Conservation (phyloP, 1,139 yeast genomes). For the Scheffersomyces cryptocercus region DNA sequence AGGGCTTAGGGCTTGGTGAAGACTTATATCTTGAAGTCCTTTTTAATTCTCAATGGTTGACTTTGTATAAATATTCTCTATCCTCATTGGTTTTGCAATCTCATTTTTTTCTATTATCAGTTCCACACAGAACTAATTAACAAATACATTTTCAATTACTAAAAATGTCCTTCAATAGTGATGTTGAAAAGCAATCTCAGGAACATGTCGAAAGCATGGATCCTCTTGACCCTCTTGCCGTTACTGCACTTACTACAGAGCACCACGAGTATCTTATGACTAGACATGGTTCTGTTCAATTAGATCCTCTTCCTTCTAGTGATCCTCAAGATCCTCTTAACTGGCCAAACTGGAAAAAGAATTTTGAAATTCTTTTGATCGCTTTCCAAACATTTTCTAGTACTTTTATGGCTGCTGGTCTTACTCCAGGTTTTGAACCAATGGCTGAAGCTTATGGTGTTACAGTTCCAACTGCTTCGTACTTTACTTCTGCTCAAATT, state of each 20-base stretch:
- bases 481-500: slow-evolving; percentile 17
- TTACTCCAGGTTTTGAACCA: slow-evolving; percentile 16
- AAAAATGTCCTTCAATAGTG: slow-evolving; percentile 1
- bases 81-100: too few relatives aligned
- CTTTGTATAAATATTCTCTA: too few relatives aligned
- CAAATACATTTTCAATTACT: not conserved
- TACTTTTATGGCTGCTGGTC: slow-evolving; percentile 19
- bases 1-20: too few relatives aligned
- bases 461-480: slow-evolving; percentile 13
- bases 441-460: slow-evolving; percentile 13
- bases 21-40: too few relatives aligned
- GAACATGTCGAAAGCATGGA: slow-evolving; percentile 4
- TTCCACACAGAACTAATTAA: too few relatives aligned
- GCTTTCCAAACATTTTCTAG: slow-evolving; percentile 15
- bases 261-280: slow-evolving; percentile 13
- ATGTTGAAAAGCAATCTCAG: slow-evolving; percentile 7
- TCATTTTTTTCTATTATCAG: too few relatives aligned
- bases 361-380: slow-evolving; percentile 10
- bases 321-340: slow-evolving; percentile 18
- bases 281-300: slow-evolving; percentile 16
- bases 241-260: slow-evolving; percentile 7
- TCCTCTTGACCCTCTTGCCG: slow-evolving; percentile 3
- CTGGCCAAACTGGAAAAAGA: slow-evolving; percentile 12
- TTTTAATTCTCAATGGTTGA: too few relatives aligned
- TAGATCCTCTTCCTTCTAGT: slow-evolving; percentile 17